phyloP scores from a whole-genome alignment of 2,329 filamentous ascomycete genomes.

The Tolypocladium endophyticum region DNA sequence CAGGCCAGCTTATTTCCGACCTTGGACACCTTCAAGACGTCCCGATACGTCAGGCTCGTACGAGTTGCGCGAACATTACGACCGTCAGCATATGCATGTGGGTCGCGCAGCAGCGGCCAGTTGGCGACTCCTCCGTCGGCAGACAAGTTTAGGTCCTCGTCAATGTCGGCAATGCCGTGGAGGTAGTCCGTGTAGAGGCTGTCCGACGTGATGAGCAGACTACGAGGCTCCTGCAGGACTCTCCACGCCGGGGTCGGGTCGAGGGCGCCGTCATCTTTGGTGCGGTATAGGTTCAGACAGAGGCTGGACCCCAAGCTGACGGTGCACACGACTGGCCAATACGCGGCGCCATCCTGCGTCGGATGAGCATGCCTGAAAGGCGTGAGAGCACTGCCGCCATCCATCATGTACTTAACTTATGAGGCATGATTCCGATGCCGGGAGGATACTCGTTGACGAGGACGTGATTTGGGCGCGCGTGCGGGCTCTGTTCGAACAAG shows the following conservation, averaged over 20 bases:
- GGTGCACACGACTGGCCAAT: conserved; percentile 81
- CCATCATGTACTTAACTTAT: conserved; percentile 46
- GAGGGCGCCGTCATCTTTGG: conserved; percentile 49
- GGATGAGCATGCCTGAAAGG: conserved; percentile 19
- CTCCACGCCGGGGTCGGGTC: conserved; percentile 38
- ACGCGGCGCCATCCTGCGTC: conserved; percentile 64
- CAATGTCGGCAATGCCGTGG: conserved; percentile 61
- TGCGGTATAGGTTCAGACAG: conserved; percentile 66
- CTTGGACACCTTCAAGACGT: conserved; percentile 74
- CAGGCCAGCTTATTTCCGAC: conserved; percentile 57
- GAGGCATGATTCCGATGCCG: conserved; percentile 91
- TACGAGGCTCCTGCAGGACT: conserved; percentile 76
- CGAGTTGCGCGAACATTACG: conserved; percentile 48
- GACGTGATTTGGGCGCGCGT: conserved; percentile 75
- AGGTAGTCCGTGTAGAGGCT: conserved; percentile 60
- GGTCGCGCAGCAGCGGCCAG: conserved; percentile 54
- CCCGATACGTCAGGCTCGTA: conserved; percentile 70
- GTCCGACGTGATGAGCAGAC: conserved; percentile 62
- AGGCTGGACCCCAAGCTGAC: conserved; percentile 72
- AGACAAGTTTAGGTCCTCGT: conserved; percentile 55
- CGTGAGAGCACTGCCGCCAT: conserved; percentile 4
- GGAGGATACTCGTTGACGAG: conserved; percentile 86
- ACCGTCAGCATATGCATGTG: conserved; percentile 35
- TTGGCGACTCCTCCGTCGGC: conserved; percentile 56
- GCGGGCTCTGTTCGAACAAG: conserved; percentile 56